phyloP scores from a whole-genome alignment of 108 stramenopile genomes.

The Pseudonitzschia delicatissima region DNA sequence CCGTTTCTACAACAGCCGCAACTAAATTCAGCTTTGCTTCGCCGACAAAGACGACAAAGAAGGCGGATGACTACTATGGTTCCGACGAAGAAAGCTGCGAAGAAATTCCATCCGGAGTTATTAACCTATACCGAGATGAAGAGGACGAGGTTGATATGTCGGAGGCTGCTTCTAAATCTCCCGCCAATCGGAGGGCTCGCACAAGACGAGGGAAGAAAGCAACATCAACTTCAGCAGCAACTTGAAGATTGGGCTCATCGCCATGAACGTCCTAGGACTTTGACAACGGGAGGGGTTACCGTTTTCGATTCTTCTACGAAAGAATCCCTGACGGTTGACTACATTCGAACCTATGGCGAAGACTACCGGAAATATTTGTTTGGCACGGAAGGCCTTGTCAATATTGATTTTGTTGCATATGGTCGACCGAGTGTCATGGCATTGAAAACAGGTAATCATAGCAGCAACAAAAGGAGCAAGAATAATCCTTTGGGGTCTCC shows the following conservation, averaged over 20 bases:
- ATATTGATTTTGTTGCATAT: no score
- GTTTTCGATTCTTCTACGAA: slow-evolving; percentile 13
- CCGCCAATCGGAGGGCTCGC: not conserved
- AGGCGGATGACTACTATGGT: no score
- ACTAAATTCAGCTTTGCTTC: not conserved
- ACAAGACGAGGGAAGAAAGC: not conserved
- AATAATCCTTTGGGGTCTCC: not conserved
- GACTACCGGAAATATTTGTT: slow-evolving; percentile 22
- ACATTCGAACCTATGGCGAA: slow-evolving; percentile 29
- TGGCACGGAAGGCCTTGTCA: slow-evolving; percentile 13
- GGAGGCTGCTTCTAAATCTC: not conserved
- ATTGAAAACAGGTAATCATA: not conserved
- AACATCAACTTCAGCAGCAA: not conserved
- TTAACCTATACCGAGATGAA: not conserved
- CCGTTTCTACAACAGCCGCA: not conserved
- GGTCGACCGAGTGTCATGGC: not conserved
- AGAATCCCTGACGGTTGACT: slow-evolving; percentile 22
- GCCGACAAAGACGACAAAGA: no score
- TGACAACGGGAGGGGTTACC: not conserved
- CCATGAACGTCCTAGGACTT: not conserved
- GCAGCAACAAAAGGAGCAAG: not conserved
- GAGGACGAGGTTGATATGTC: not conserved
- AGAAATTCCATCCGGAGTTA: not conserved
- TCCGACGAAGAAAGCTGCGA: not conserved
- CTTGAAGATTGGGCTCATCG: not conserved